Conservation (phyloP, 176 grass and related monocot genomes). For the Raddia guianensis region DNA sequence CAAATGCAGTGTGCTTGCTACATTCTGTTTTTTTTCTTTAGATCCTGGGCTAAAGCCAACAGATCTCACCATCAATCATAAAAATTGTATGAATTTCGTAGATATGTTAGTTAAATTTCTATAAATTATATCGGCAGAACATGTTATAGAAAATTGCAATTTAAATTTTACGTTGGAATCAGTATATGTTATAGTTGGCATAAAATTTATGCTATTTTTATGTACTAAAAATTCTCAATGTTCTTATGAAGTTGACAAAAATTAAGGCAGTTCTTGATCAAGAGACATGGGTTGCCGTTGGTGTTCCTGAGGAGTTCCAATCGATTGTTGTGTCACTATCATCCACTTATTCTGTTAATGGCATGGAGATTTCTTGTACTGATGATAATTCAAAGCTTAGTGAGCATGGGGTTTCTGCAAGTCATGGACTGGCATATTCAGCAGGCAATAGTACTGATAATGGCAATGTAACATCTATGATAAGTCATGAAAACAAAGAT, state of each 20-base stretch:
- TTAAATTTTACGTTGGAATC: neutral
- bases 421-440: conserved; percentile 53
- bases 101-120: neutral
- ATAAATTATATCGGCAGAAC: neutral
- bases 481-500: conserved; percentile 53
- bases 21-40: too few relatives aligned
- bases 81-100: neutral
- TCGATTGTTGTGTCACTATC: conserved; percentile 82
- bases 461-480: conserved; percentile 49
- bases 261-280: conserved; percentile 99
- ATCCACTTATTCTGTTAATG: conserved; percentile 74
- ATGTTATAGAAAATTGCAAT: neutral
- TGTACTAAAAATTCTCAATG: conserved; percentile 32
- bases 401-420: conserved; percentile 47
- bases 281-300: conserved; percentile 92
- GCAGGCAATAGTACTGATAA: conserved; percentile 53
- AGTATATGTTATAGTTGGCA: neutral
- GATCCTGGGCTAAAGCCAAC: too few relatives aligned
- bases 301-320: conserved; percentile 97
- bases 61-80: neutral
- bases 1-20: too few relatives aligned
- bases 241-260: conserved; percentile 83
- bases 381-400: conserved; percentile 46
- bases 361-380: conserved; percentile 54
- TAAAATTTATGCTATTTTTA: conserved; percentile 26